Evolutionary conservation across 1,284 basidiomycete species (phyloP).

Genomic region (Marasmius sp.): DNA sequence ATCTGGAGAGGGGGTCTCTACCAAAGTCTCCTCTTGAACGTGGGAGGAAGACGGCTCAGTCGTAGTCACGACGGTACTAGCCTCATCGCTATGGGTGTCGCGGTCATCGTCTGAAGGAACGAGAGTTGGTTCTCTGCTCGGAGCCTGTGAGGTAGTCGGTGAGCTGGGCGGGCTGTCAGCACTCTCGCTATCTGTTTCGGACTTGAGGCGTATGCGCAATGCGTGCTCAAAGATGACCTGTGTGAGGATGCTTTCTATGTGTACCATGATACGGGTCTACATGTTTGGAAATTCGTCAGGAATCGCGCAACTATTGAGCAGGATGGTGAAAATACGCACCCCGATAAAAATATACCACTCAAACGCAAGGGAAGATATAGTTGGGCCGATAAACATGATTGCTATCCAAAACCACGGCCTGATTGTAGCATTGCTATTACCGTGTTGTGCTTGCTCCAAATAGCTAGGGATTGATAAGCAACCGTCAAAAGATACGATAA

Average conservation of each 20-base stretch:
- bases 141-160: neutral
- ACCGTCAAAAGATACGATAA: neutral
- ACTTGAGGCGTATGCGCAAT: conserved; percentile 64
- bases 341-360: conserved; percentile 53
- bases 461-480: neutral
- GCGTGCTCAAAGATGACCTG: conserved; percentile 73
- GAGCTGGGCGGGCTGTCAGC: neutral
- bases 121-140: neutral
- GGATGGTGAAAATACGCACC: conserved; percentile 25
- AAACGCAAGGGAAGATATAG: conserved; percentile 28
- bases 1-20: neutral
- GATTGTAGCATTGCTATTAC: conserved; percentile 33
- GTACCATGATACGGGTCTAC: conserved; percentile 46
- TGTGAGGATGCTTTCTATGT: conserved; percentile 62
- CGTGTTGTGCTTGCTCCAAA: conserved; percentile 42
- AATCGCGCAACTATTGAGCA: neutral
- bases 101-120: neutral
- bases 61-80: neutral
- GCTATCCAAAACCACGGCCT: conserved; percentile 48
- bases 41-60: neutral
- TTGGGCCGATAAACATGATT: conserved; percentile 33
- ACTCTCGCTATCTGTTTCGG: conserved; percentile 30
- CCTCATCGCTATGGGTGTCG: neutral
- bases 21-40: neutral
- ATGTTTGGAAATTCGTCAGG: neutral